These are phyloP conservation scores for Esteya vermicola DNA, from an alignment of 2,329 filamentous ascomycete species.

Conservation along the genomic window DNA sequence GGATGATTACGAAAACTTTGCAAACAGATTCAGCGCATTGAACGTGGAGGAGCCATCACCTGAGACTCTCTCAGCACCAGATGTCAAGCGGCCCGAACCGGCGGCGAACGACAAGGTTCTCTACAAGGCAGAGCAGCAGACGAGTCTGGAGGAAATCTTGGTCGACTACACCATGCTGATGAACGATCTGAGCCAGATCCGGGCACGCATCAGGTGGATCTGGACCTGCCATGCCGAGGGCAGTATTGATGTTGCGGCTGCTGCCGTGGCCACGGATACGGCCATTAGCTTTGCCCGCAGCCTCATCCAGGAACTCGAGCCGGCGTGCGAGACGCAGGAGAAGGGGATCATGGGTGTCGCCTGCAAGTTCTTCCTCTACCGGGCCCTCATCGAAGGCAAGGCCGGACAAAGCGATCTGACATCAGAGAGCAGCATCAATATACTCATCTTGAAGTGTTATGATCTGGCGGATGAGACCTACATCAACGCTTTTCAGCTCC, in stretches of 20 bases:
- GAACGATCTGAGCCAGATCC: conserved; percentile 17
- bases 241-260: conserved; percentile 17
- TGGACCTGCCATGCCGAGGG: conserved; percentile 16
- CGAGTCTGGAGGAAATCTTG: conserved; percentile 13
- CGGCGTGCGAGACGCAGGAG: conserved; percentile 12
- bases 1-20: background rate
- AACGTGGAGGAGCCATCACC: conserved; percentile 22
- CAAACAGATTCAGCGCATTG: background rate
- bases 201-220: conserved; percentile 15
- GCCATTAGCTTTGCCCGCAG: conserved; percentile 19
- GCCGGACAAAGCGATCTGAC: conserved; percentile 6
- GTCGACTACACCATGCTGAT: conserved; percentile 15
- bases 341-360: conserved; percentile 8
- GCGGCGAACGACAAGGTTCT: conserved; percentile 9
- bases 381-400: background rate
- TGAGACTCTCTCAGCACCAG: conserved; percentile 19
- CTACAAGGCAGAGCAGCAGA: conserved; percentile 19
- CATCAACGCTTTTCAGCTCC: conserved; percentile 9
- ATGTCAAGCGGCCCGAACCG: conserved; percentile 12
- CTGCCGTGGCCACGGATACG: conserved; percentile 22
- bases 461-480: conserved; percentile 12
- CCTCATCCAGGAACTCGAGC: conserved; percentile 17
- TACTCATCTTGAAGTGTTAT: no score
- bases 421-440: no score
- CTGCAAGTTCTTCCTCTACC: background rate